Conservation (phyloP, 371 early-diverging fungal genomes). For the Rhizopus stolonifer region DNA sequence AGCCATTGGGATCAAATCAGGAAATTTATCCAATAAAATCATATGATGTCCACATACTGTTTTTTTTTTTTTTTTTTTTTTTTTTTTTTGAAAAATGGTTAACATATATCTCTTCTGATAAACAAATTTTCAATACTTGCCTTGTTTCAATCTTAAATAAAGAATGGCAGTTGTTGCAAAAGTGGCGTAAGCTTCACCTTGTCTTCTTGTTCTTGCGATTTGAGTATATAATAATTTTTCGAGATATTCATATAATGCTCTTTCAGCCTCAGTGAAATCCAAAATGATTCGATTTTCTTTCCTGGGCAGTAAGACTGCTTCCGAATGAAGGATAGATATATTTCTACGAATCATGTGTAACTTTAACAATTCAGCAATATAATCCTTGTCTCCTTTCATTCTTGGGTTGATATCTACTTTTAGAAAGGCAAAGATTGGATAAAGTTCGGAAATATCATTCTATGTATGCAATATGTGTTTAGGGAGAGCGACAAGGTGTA, state of each 20-base stretch:
- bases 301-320: conserved; percentile 34
- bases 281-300: conserved; percentile 33
- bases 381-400: conserved; percentile 24
- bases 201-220: conserved; percentile 7
- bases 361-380: conserved; percentile 28
- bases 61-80: no score
- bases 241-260: conserved; percentile 44
- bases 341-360: conserved; percentile 44
- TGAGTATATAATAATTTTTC: conserved; percentile 37
- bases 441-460: conserved; percentile 39
- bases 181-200: conserved; percentile 14
- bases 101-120: no score
- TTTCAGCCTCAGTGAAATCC: conserved; percentile 35
- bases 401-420: conserved; percentile 21
- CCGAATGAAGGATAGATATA: conserved; percentile 17
- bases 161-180: conserved; percentile 25
- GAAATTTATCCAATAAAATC: conserved; percentile 38
- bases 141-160: conserved; percentile 43
- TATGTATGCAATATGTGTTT: conserved; percentile 1
- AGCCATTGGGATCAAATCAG: conserved; percentile 34
- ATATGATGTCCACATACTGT: conserved; percentile 38
- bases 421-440: conserved; percentile 40
- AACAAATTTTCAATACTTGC: no score
- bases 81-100: no score
- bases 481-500: background rate